Percentiles rank a stretch among this genome's conserved stretches.
Conservation (phyloP, 2,329 filamentous ascomycete genomes). For the Chaetoscypha palmicola region DNA sequence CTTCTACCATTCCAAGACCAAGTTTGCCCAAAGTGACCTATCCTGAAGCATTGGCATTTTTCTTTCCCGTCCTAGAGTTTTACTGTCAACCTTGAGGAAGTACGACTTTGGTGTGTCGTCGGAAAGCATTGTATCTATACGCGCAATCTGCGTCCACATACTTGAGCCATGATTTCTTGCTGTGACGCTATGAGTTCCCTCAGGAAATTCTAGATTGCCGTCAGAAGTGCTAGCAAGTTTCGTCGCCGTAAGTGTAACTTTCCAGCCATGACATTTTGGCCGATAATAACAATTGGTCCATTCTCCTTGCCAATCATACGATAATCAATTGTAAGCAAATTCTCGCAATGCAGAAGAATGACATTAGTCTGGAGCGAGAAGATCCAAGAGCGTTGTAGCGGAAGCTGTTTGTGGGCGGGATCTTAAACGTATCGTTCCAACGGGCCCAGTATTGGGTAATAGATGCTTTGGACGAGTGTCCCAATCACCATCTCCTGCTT, state of each 20-base stretch:
- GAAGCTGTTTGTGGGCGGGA: too few relatives aligned
- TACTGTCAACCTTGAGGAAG: neutral
- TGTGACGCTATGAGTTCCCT: neutral
- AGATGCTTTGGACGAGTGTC: constrained; percentile 2
- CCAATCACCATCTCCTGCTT: neutral
- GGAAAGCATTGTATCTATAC: neutral
- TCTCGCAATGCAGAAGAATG: neutral
- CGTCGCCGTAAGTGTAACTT: too few relatives aligned
- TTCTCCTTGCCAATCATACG: neutral
- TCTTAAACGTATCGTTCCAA: too few relatives aligned
- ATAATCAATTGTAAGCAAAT: neutral
- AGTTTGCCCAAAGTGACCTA: neutral
- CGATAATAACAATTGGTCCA: neutral
- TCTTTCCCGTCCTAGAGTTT: neutral
- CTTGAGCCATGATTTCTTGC: neutral
- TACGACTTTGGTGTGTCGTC: neutral
- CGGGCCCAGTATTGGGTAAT: neutral
- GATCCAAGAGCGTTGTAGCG: too few relatives aligned
- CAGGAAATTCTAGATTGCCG: constrained; percentile 9
- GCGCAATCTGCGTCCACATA: neutral
- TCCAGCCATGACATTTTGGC: neutral
- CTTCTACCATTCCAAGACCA: neutral
- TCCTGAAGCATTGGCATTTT: neutral
- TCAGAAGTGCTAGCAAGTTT: constrained; percentile 1
- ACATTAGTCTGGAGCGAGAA: neutral